Evolutionary conservation across 2,329 filamentous ascomycete genomes (phyloP).

Genomic region (Colletotrichum sojae): DNA sequence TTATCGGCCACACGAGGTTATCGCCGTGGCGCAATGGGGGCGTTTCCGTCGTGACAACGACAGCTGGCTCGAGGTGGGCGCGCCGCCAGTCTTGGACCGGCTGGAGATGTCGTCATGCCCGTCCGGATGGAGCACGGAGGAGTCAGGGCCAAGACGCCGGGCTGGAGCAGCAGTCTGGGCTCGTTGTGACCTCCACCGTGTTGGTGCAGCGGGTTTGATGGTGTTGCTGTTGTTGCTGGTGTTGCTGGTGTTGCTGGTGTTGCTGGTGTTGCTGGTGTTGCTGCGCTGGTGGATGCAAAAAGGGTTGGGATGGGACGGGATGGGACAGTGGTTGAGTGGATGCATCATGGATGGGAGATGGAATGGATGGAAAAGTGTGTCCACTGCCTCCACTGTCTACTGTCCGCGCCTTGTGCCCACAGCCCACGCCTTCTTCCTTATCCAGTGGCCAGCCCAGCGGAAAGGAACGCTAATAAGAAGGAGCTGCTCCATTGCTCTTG

Average conservation of each 20-base stretch:
- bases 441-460: conserved; percentile 6
- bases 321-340: too few relatives aligned
- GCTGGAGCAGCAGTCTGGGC: neutral
- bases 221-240: neutral
- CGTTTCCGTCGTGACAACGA: neutral
- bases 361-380: too few relatives aligned
- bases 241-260: too few relatives aligned
- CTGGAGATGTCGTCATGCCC: conserved; percentile 17
- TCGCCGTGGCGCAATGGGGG: neutral
- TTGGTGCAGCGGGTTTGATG: neutral
- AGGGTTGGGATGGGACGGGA: too few relatives aligned
- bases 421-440: neutral
- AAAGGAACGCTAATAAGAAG: conserved; percentile 29
- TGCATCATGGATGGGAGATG: too few relatives aligned
- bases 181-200: neutral
- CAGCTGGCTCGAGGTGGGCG: neutral
- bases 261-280: too few relatives aligned
- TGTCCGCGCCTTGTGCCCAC: too few relatives aligned
- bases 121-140: conserved; percentile 12
- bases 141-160: conserved; percentile 14
- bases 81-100: neutral
- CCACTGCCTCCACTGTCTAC: too few relatives aligned
- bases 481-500: conserved; percentile 8
- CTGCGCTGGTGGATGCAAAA: too few relatives aligned
- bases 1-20: neutral